Evolutionary conservation across 164 flowering plant species (phyloP).

Genomic region (Umbilicus rupestris): DNA sequence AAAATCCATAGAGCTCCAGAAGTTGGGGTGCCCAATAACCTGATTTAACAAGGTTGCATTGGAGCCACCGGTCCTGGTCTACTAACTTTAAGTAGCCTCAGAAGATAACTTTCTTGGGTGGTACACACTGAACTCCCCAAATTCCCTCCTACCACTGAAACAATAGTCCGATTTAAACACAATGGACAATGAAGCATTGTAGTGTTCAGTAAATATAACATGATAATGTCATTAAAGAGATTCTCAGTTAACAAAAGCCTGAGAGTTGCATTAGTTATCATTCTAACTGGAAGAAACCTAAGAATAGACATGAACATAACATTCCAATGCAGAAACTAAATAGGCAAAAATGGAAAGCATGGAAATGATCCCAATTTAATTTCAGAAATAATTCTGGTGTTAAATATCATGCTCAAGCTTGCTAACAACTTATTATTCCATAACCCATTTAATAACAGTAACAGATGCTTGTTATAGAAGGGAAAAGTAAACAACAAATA

Average conservation of each 20-base stretch:
- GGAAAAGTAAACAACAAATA: conserved; percentile 13
- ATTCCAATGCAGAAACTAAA: not conserved
- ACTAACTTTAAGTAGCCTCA: conserved; percentile 8
- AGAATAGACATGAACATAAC: not conserved
- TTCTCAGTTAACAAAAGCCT: not conserved
- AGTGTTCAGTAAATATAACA: not conserved
- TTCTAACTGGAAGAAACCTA: not conserved
- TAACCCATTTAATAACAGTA: not conserved
- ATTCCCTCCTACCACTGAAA: conserved; percentile 82
- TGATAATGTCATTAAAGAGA: not conserved
- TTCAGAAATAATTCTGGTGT: not conserved
- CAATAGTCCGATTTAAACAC: conserved; percentile 35
- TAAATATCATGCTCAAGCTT: not conserved
- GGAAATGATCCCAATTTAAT: not conserved
- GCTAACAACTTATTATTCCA: not conserved
- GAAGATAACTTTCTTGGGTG: conserved; percentile 41
- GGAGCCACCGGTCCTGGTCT: not conserved
- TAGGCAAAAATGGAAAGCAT: not conserved
- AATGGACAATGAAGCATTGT: conserved; percentile 18
- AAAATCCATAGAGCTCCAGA: not conserved
- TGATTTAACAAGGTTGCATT: not conserved
- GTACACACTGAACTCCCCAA: conserved; percentile 84
- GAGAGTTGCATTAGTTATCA: not conserved
- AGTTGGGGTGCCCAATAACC: not conserved
- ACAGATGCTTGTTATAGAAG: not conserved